Conservation (phyloP, 78 protist genomes). For the Chrysochromulina tobinii region DNA sequence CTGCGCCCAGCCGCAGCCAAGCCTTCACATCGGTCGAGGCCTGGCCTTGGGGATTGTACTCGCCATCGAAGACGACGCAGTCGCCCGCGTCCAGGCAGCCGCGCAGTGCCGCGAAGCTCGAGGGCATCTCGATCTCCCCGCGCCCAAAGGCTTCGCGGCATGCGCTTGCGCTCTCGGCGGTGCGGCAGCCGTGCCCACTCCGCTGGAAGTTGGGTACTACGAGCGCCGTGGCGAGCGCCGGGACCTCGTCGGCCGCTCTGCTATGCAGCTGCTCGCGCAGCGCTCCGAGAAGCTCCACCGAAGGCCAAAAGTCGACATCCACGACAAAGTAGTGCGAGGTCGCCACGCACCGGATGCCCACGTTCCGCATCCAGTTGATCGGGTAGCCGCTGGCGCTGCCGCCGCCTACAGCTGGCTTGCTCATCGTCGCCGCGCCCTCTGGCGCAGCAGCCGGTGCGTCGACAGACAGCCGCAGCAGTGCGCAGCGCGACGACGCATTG, state of each 20-base stretch:
- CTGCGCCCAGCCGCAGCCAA: neutral
- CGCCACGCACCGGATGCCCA: neutral
- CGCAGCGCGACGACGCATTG: no score
- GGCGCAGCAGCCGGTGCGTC: no score
- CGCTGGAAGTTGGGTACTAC: neutral
- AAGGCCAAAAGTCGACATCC: slow-evolving; percentile 8
- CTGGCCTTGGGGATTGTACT: neutral
- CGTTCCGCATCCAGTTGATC: slow-evolving; percentile 9
- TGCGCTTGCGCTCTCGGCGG: neutral
- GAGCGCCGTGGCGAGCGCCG: neutral
- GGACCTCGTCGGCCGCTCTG: neutral
- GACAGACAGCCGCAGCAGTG: neutral
- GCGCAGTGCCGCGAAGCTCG: neutral
- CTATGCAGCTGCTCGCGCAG: neutral
- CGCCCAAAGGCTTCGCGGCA: neutral
- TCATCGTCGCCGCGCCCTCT: no score
- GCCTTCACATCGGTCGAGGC: neutral
- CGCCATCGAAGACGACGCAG: neutral
- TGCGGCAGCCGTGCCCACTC: neutral
- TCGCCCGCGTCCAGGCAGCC: neutral
- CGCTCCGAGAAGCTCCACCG: neutral
- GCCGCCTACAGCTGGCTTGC: no score
- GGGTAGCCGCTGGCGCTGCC: neutral
- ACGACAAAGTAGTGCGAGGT: neutral
- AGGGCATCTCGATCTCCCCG: neutral